Percentiles rank a stretch among this genome's conserved stretches.
Conservation (phyloP, 441 rosid genomes). For the Populus tomentosa region DNA sequence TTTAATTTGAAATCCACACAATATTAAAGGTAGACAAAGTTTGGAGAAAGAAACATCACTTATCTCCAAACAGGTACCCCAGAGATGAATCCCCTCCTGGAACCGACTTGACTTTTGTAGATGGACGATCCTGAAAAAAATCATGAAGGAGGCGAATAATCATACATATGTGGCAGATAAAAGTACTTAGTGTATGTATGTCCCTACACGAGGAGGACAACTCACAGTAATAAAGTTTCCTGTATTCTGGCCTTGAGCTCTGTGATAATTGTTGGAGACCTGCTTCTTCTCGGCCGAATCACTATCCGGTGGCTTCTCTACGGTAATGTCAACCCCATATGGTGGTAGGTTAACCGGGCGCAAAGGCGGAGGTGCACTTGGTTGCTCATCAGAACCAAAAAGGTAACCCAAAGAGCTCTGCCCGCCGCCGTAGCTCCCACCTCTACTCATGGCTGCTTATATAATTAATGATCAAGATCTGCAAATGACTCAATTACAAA, state of each 20-base stretch:
- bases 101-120: constrained; percentile 75
- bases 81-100: constrained; percentile 82
- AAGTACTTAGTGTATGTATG: not conserved
- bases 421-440: constrained; percentile 79
- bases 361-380: constrained; percentile 39
- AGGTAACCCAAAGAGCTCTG: constrained; percentile 86
- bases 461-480: constrained; percentile 11
- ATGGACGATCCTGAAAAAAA: constrained; percentile 64
- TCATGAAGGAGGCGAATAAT: not conserved
- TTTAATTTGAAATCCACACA: not conserved
- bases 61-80: constrained; percentile 76
- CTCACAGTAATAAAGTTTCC: constrained; percentile 81
- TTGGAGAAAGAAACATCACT: constrained; percentile 24
- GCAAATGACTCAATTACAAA: not conserved
- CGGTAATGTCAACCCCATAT: constrained; percentile 51
- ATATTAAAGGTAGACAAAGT: not conserved
- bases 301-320: constrained; percentile 24
- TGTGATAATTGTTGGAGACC: constrained; percentile 53
- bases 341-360: constrained; percentile 54
- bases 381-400: constrained; percentile 57
- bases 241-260: constrained; percentile 66
- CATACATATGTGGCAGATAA: not conserved
- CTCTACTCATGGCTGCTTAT: constrained; percentile 56
- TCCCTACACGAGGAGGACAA: not conserved
- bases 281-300: constrained; percentile 27